Evolutionary conservation across 129 eudicot genomes (phyloP).

Genomic region (Flaveria sonorensis): DNA sequence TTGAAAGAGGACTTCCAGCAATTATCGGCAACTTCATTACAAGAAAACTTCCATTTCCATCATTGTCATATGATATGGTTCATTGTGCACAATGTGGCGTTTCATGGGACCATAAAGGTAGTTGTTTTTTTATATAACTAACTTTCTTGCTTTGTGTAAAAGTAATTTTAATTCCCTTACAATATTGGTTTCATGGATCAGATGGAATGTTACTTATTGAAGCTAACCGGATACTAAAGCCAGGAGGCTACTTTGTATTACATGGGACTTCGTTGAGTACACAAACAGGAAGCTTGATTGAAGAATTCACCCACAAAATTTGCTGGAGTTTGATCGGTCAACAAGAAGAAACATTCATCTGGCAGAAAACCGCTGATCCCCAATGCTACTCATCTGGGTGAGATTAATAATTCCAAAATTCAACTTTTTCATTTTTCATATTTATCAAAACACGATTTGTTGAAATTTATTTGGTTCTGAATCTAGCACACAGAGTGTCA

Average conservation of each 20-base stretch:
- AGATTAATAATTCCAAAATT: constrained; percentile 26
- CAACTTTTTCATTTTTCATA: neutral
- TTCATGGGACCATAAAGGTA: constrained; percentile 87
- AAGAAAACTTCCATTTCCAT: constrained; percentile 83
- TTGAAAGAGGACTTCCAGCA: constrained; percentile 98
- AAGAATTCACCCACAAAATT: constrained; percentile 58
- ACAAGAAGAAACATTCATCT: constrained; percentile 86
- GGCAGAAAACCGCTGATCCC: constrained; percentile 85
- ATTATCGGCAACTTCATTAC: constrained; percentile 79
- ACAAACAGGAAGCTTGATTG: constrained; percentile 47
- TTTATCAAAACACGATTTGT: constrained; percentile 6
- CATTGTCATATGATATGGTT: constrained; percentile 89
- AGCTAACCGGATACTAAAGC: constrained; percentile 87
- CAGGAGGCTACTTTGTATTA: constrained; percentile 91
- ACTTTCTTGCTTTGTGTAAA: neutral
- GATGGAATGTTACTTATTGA: constrained; percentile 84
- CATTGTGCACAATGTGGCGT: constrained; percentile 98
- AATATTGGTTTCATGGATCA: constrained; percentile 38
- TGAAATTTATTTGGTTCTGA: constrained; percentile 23
- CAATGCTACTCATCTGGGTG: constrained; percentile 76
- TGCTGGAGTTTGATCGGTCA: constrained; percentile 78
- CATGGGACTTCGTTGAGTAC: constrained; percentile 49
- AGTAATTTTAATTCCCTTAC: neutral
- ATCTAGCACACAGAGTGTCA: constrained; percentile 51
- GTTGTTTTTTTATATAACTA: neutral